phyloP scores from a whole-genome alignment of 805 yeast species.

The Candida berthetii region DNA sequence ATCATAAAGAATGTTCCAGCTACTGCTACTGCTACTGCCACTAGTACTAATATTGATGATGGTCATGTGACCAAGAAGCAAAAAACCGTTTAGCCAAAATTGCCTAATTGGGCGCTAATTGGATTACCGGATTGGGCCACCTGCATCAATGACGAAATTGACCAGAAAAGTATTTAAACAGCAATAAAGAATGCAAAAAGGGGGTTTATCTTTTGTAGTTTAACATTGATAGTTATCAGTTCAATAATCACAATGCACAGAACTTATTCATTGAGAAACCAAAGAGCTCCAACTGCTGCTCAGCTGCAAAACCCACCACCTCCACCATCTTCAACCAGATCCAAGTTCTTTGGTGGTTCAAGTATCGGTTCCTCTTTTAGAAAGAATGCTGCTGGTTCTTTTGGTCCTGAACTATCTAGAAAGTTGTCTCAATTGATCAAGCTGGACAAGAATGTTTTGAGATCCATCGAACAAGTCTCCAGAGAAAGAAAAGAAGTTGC shows the following conservation, averaged over 20 bases:
- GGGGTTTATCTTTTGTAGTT: neutral
- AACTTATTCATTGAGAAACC: slow-evolving; percentile 75
- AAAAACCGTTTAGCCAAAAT: neutral
- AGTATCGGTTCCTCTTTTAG: slow-evolving; percentile 67
- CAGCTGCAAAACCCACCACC: slow-evolving; percentile 78
- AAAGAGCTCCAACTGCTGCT: slow-evolving; percentile 79
- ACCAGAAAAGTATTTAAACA: neutral
- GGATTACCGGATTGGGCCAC: neutral
- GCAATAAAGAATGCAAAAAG: neutral
- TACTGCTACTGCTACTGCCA: neutral
- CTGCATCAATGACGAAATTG: neutral
- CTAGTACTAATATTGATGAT: neutral
- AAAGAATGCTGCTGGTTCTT: slow-evolving; percentile 81
- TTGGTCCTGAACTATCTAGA: slow-evolving; percentile 93
- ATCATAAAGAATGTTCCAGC: slow-evolving; percentile 6
- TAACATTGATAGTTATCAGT: no score
- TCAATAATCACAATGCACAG: slow-evolving; percentile 50
- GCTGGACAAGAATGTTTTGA: slow-evolving; percentile 94
- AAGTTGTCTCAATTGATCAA: slow-evolving; percentile 88
- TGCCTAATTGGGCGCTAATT: neutral
- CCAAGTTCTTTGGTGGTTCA: slow-evolving; percentile 70
- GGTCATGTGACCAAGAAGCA: neutral
- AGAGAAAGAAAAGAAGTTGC: slow-evolving; percentile 95
- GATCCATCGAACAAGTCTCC: slow-evolving; percentile 88
- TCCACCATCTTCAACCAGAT: slow-evolving; percentile 68